phyloP scores from a whole-genome alignment of 768 basidiomycete species.

The Leccinum longicurvipes region DNA sequence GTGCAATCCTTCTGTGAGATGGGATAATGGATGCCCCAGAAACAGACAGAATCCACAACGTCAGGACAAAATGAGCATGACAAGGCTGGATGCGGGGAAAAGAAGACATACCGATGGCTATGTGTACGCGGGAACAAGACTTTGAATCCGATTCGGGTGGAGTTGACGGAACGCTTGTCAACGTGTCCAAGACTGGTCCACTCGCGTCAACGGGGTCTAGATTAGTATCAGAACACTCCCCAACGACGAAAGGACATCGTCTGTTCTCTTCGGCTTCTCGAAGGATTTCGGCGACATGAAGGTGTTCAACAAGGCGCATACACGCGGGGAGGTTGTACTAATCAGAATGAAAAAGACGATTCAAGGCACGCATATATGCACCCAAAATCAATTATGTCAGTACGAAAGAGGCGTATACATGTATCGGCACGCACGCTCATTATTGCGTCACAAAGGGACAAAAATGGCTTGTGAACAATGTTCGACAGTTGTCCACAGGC shows the following conservation, averaged over 20 bases:
- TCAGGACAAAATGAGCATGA: background rate
- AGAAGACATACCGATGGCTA: slow-evolving; percentile 5
- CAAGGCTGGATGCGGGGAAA: no score
- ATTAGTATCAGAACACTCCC: background rate
- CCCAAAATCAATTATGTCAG: slow-evolving; percentile 1
- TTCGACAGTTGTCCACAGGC: slow-evolving; percentile 66
- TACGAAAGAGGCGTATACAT: background rate
- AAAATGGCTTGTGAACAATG: slow-evolving; percentile 64
- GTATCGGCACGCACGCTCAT: slow-evolving; percentile 53
- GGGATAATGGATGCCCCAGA: background rate
- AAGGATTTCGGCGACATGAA: slow-evolving; percentile 67
- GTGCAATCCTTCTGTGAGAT: slow-evolving; percentile 17
- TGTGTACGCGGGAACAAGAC: background rate
- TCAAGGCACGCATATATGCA: slow-evolving; percentile 14
- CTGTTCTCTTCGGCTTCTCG: slow-evolving; percentile 53
- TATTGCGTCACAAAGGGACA: slow-evolving; percentile 67
- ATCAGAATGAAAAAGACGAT: background rate
- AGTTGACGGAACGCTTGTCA: background rate
- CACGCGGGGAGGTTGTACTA: slow-evolving; percentile 77
- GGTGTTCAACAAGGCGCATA: slow-evolving; percentile 68
- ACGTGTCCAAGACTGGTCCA: no score
- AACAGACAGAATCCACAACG: background rate
- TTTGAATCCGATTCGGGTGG: background rate
- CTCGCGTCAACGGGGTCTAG: background rate
- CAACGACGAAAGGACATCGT: slow-evolving; percentile 43